phyloP scores from a whole-genome alignment of 1,139 yeast genomes.

The Geotrichum reessii region DNA sequence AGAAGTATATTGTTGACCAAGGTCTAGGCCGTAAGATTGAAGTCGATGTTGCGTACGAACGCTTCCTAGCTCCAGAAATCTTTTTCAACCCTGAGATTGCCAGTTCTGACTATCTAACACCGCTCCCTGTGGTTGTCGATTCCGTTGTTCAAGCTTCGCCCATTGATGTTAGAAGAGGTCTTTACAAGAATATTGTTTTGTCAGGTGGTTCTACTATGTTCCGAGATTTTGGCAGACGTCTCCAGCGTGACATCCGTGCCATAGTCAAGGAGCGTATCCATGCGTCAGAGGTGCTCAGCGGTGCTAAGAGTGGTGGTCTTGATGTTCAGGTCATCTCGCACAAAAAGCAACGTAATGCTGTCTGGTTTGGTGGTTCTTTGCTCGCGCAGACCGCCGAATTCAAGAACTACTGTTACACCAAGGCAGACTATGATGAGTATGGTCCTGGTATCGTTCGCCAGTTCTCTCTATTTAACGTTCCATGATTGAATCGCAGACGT shows the following conservation, averaged over 20 bases:
- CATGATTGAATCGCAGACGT: slow-evolving; percentile 38
- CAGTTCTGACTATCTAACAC: slow-evolving; percentile 89
- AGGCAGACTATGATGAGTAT: slow-evolving; percentile 93
- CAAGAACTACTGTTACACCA: slow-evolving; percentile 93
- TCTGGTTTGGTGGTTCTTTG: slow-evolving; percentile 98
- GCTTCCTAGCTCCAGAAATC: slow-evolving; percentile 96
- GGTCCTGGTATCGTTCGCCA: slow-evolving; percentile 97
- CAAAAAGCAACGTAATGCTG: slow-evolving; percentile 96
- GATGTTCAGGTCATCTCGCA: slow-evolving; percentile 96
- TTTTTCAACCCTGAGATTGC: slow-evolving; percentile 98
- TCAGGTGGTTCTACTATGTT: slow-evolving; percentile 99
- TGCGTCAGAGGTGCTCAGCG: slow-evolving; percentile 66
- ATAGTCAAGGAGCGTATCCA: slow-evolving; percentile 87
- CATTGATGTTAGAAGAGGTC: slow-evolving; percentile 94
- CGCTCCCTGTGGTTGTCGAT: slow-evolving; percentile 91
- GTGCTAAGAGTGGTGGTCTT: slow-evolving; percentile 84
- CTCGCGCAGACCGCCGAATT: slow-evolving; percentile 96
- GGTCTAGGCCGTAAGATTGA: slow-evolving; percentile 55
- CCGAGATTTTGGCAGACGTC: slow-evolving; percentile 93
- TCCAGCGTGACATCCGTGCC: slow-evolving; percentile 87
- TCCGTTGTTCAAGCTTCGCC: slow-evolving; percentile 93
- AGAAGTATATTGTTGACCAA: slow-evolving; percentile 86
- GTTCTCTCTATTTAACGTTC: slow-evolving; percentile 87
- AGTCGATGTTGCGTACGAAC: slow-evolving; percentile 94
- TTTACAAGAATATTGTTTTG: slow-evolving; percentile 88